These are phyloP conservation scores for Friedmanniomyces simplex DNA, from an alignment of 495 filamentous ascomycete species.

Conservation along the genomic window DNA sequence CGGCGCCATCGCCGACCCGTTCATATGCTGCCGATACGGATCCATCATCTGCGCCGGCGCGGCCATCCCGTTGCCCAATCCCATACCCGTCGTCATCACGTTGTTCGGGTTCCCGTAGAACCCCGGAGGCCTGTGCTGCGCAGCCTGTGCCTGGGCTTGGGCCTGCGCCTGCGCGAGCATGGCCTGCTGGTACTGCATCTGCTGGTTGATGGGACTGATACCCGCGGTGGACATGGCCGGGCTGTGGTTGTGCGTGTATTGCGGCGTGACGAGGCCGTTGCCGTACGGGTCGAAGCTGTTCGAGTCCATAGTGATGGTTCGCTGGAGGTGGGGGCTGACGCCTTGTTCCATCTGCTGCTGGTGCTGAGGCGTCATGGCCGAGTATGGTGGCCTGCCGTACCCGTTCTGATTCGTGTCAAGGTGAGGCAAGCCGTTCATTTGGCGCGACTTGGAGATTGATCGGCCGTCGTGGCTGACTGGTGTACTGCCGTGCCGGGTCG, in stretches of 20 bases:
- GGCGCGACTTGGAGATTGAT: conserved; percentile 45
- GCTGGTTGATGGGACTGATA: conserved; percentile 41
- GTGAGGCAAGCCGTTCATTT: conserved; percentile 31
- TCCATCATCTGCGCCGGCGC: conserved; percentile 9
- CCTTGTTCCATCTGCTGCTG: conserved; percentile 33
- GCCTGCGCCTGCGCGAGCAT: conserved; percentile 40
- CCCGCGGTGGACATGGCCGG: conserved; percentile 30
- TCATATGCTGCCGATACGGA: conserved; percentile 12
- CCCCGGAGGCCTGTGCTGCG: conserved; percentile 13
- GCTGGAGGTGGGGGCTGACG: conserved; percentile 32
- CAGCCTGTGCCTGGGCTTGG: conserved; percentile 18
- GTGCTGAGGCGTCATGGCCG: conserved; percentile 31
- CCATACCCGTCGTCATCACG: conserved; percentile 9
- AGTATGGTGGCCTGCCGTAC: conserved; percentile 30
- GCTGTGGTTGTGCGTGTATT: conserved; percentile 37
- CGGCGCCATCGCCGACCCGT: conserved; percentile 11
- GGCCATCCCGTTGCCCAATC: background rate
- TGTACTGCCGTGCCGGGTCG: conserved; percentile 44
- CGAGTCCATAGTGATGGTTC: conserved; percentile 48
- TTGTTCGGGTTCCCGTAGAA: conserved; percentile 17
- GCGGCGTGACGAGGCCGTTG: conserved; percentile 39
- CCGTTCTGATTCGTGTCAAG: conserved; percentile 20
- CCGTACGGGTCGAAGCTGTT: conserved; percentile 43
- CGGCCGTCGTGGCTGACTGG: conserved; percentile 18
- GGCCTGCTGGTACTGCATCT: conserved; percentile 50